A percentile compares a stretch with the other conserved stretches of the same genome.
Evolutionary conservation across 257 asterid genomes (phyloP).

Genomic region (Knoxia roxburghii): DNA sequence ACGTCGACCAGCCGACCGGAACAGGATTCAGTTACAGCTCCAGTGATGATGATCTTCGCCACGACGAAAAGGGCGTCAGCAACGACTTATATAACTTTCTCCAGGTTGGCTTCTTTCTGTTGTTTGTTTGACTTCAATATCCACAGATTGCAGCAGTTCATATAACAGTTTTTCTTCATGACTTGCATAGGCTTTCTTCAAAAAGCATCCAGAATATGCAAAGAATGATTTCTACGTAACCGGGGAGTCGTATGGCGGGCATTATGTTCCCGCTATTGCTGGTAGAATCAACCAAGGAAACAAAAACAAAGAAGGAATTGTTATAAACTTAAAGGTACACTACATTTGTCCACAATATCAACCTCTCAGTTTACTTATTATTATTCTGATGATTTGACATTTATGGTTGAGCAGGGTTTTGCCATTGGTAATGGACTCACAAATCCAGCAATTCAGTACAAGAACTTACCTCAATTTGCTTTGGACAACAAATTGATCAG

Average conservation of each 20-base stretch:
- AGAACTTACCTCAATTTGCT: constrained; percentile 48
- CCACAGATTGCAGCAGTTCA: not conserved
- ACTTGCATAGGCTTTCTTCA: not conserved
- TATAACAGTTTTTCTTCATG: not conserved
- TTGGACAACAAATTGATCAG: constrained; percentile 39
- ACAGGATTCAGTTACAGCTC: constrained; percentile 59
- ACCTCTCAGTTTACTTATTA: not conserved
- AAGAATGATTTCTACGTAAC: constrained; percentile 15
- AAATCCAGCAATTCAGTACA: constrained; percentile 48
- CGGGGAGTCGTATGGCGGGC: constrained; percentile 13
- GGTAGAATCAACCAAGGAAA: constrained; percentile 10
- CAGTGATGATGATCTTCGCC: constrained; percentile 33
- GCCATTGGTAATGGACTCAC: constrained; percentile 69
- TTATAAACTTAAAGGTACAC: constrained; percentile 11
- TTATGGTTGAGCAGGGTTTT: constrained; percentile 36
- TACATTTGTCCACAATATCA: not conserved
- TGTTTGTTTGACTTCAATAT: not conserved
- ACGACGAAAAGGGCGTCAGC: constrained; percentile 49
- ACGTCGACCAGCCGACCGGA: constrained; percentile 59
- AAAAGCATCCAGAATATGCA: constrained; percentile 3
- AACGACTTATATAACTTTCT: constrained; percentile 48
- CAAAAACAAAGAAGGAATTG: constrained; percentile 6
- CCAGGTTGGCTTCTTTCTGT: constrained; percentile 33
- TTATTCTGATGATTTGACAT: not conserved
- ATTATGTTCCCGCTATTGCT: constrained; percentile 14